A percentile compares a stretch with the other conserved stretches of the same genome.
phyloP scores from a whole-genome alignment of 2,329 filamentous ascomycete species.

The Fusarium algeriense region DNA sequence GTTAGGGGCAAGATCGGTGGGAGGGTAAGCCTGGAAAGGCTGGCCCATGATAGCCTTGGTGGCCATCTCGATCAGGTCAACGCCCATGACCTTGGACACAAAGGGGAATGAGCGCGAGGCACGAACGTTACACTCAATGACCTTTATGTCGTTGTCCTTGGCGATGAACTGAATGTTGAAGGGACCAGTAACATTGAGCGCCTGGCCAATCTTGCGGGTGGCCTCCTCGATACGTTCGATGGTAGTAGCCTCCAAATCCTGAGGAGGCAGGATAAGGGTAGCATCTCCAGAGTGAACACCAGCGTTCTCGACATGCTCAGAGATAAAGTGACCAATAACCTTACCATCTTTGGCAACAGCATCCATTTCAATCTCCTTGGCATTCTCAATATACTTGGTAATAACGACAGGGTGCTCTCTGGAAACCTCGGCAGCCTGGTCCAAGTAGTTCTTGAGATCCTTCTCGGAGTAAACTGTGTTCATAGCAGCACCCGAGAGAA shows the following conservation, averaged over 20 bases:
- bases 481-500: slow-evolving; percentile 97
- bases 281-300: slow-evolving; percentile 99
- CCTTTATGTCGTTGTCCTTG: slow-evolving; percentile 99
- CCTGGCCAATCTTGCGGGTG: slow-evolving; percentile 92
- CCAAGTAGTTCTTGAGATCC: slow-evolving; percentile 88
- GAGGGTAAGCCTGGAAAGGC: slow-evolving; percentile 85
- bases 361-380: slow-evolving; percentile 99
- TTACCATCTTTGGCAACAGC: slow-evolving; percentile 91
- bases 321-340: slow-evolving; percentile 96
- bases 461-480: slow-evolving; percentile 98
- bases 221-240: slow-evolving; percentile 93
- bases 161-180: slow-evolving; percentile 99
- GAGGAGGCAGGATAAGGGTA: slow-evolving; percentile 92
- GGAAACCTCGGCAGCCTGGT: slow-evolving; percentile 93
- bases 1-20: slow-evolving; percentile 78
- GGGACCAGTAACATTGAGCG: slow-evolving; percentile 94
- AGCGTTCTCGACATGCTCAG: slow-evolving; percentile 98
- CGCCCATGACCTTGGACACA: slow-evolving; percentile 97
- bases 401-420: slow-evolving; percentile 97
- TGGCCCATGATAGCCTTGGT: slow-evolving; percentile 95
- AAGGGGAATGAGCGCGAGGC: slow-evolving; percentile 98
- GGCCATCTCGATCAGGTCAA: slow-evolving; percentile 98
- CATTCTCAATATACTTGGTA: slow-evolving; percentile 99
- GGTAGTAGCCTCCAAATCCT: slow-evolving; percentile 90
- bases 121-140: slow-evolving; percentile 98